Percentiles rank a stretch among this genome's conserved stretches.
These are phyloP conservation scores for Osmozyma mogii DNA, from an alignment of 805 yeast genomes.

Conservation along the genomic window DNA sequence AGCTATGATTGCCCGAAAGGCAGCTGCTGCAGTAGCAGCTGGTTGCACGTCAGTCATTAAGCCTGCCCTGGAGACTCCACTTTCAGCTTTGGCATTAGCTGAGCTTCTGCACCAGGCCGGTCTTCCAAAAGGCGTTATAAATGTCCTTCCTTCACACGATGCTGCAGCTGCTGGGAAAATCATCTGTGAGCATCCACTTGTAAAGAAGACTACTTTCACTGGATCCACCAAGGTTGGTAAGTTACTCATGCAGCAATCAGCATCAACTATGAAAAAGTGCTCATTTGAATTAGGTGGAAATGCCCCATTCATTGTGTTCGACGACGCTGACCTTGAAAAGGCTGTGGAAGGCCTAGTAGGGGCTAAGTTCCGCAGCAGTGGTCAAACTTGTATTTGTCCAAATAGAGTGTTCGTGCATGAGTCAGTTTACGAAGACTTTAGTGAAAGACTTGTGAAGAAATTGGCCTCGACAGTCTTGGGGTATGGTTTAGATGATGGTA, in stretches of 20 bases:
- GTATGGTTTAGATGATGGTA: constrained; percentile 47
- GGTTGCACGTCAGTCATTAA: constrained; percentile 74
- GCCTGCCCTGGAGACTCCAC: constrained; percentile 74
- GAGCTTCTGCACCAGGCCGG: constrained; percentile 59
- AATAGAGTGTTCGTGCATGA: constrained; percentile 15
- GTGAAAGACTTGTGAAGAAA: constrained; percentile 7
- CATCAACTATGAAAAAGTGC: constrained; percentile 12
- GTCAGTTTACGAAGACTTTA: constrained; percentile 10
- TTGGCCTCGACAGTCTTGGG: constrained; percentile 42
- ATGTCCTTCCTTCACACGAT: constrained; percentile 42
- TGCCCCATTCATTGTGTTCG: constrained; percentile 16
- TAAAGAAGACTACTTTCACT: constrained; percentile 13
- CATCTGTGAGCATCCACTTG: constrained; percentile 31
- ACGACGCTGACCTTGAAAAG: constrained; percentile 12
- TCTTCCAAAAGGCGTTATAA: constrained; percentile 61
- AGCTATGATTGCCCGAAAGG: constrained; percentile 68
- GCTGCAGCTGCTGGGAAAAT: constrained; percentile 43
- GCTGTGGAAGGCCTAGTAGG: constrained; percentile 14
- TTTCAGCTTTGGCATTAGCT: constrained; percentile 63
- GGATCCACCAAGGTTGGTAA: constrained; percentile 17
- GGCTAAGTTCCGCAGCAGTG: constrained; percentile 13
- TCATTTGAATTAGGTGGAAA: constrained; percentile 16
- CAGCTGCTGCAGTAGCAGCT: constrained; percentile 72
- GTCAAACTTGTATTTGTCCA: constrained; percentile 16
- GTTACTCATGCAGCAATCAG: constrained; percentile 13